Base-by-base conservation (phyloP, 2,329 filamentous ascomycete species). In the Beauveria varroae region DNA sequence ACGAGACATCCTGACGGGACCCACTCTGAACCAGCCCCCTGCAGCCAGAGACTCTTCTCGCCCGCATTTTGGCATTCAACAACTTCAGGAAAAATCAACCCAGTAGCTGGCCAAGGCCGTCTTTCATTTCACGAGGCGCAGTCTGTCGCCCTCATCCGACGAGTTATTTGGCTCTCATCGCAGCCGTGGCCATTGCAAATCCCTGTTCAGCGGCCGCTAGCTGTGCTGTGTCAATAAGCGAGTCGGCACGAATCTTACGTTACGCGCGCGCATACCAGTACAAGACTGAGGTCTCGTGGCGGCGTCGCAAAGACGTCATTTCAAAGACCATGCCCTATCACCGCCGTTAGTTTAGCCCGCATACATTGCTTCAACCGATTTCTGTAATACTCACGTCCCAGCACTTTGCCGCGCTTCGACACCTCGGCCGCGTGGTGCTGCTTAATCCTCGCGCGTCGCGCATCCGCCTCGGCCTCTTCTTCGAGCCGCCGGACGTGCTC, bases 361-460 rank as follows among this genome's bases (percentile, higher is more conserved):
- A 5, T 37, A 37, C n/a, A 47, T 47, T n/a, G 5, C 10, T 9
- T 8, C 28, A 18, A 9, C 3, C 28, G 28, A 40, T 2, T 14
- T 14, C 22, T n/a, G 5, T 7, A n/a, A 12, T 14, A 85, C 83
- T 76, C 78, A 88, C 86, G 83, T 61, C 87, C 86, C 62, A 89
- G 81, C n/a, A 82, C 80, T 72, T 86, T 85, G n/a, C 84, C 86
- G 57, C 86, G 78, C 82, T 87, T 89, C 6, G 83, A 85, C 34
- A 89, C 80, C 68, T 84, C 82, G 66, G 78, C 80, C 1, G 86
- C 87, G 68, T 89, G 83, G 57, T 79, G 78, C 73, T 87, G 81
- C 81, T 90, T 89, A 57, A 89, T 82, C 79, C 85, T 87, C 1
- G 86, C 86, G 47, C 81, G 72, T 24, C 86, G 76, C 2, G 86